Conservation (phyloP, 2,329 filamentous ascomycete species). For the Colletotrichum liaoningense region DNA sequence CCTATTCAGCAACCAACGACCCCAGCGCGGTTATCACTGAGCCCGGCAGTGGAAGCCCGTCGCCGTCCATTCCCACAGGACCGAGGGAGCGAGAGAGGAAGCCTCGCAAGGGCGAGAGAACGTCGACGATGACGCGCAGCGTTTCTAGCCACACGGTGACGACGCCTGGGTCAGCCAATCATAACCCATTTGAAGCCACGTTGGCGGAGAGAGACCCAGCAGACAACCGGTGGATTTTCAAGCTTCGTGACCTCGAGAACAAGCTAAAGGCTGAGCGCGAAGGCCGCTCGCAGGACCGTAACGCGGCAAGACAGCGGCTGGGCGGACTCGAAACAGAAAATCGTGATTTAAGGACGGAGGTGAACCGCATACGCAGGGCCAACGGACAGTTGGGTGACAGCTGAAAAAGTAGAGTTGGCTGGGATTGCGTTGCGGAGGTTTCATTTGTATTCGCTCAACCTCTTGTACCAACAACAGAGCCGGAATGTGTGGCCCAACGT, state of each 20-base stretch:
- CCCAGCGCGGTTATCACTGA: constrained; percentile 48
- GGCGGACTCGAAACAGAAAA: constrained; percentile 82
- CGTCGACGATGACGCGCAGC: constrained; percentile 45
- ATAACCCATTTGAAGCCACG: constrained; percentile 33
- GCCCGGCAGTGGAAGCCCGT: constrained; percentile 58
- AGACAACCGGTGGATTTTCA: constrained; percentile 85
- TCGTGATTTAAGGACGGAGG: constrained; percentile 72
- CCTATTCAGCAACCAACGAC: constrained; percentile 53
- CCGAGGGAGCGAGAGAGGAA: constrained; percentile 55
- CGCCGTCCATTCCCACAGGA: constrained; percentile 65
- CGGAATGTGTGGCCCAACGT: neutral
- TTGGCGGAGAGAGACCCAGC: constrained; percentile 48
- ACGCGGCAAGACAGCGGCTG: constrained; percentile 82
- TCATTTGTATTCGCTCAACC: constrained; percentile 9
- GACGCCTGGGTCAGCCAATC: constrained; percentile 21
- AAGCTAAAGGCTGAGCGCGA: constrained; percentile 92
- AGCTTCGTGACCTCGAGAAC: constrained; percentile 87
- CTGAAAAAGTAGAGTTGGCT: neutral
- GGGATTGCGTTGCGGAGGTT: neutral
- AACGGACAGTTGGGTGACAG: constrained; percentile 24
- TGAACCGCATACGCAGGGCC: constrained; percentile 54
- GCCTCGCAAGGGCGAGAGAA: constrained; percentile 33
- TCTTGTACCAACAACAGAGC: constrained; percentile 12
- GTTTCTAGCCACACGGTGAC: constrained; percentile 38
- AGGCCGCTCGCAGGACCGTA: constrained; percentile 84